Evolutionary conservation across 495 filamentous ascomycete genomes (phyloP), one percentile per base, ranked within the genome.

Genomic region (Physcia stellaris): DNA sequence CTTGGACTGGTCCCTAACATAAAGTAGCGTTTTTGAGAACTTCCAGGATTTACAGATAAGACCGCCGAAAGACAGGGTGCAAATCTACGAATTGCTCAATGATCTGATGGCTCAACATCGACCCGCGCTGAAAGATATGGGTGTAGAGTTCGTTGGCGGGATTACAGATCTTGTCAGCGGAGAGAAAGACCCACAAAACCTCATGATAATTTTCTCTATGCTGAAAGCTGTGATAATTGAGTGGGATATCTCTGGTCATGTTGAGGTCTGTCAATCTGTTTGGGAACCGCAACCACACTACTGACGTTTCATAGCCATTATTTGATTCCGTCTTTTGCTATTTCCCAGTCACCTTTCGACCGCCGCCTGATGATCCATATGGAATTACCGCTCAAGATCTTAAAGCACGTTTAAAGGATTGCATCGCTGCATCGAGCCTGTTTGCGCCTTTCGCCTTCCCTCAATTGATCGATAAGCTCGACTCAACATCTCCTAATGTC

Each of bases 301-400:
- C 58, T 70, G 40, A 71, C 35, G 10, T 9, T 1, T 24, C 46
- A 41, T 52, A 78, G 73, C 55, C 62, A 9, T 58, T 83, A 13
- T 85, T 83, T 51, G 80, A 85, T 44, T 62, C 78, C 3, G 77
- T 80, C 12, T 85, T 81, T 51, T 80, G 80, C 44, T 85, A 85
- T 54, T 85, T 84, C 50, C 80, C 80, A 0, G 83, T 85, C 39
- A 82, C 80, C 0, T 85, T 83, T 54, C 66, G 71, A 45, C 80
- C 80, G 16, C 80, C 80, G 0, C 79, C 79, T 6, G 76, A 80
- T 40, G 80, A 84, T 48, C 79, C 80, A 4, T 83, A 81, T 31
- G 72, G 75, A 4, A 82, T 85, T 40, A 81, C 79, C 20, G 68
- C 80, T 4, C 77, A 84, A 53, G 72, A 85, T 43, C 54, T 85